Percentiles rank a stretch among this genome's conserved stretches.
Conservation (phyloP, 768 basidiomycete genomes). For the Tulasnella sp. region DNA sequence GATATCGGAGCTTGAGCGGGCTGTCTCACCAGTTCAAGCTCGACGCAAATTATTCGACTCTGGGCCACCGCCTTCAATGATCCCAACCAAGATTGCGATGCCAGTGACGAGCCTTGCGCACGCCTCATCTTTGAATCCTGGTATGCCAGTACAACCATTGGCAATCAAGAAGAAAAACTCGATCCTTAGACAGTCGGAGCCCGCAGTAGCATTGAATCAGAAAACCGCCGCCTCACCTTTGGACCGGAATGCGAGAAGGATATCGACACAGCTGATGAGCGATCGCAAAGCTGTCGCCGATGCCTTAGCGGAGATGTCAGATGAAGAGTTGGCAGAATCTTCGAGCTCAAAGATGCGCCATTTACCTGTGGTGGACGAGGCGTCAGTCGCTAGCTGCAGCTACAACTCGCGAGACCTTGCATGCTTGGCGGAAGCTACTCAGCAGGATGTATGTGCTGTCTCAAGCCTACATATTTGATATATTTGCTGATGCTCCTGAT, state of each 20-base stretch:
- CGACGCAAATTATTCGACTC: neutral
- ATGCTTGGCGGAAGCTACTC: conserved; percentile 42
- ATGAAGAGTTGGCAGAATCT: neutral
- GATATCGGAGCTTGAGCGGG: conserved; percentile 3
- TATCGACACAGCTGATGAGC: neutral
- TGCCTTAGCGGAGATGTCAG: neutral
- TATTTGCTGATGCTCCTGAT: neutral
- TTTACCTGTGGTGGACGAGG: too few species aligned
- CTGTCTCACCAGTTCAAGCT: neutral
- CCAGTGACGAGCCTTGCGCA: neutral
- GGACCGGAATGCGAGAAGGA: neutral
- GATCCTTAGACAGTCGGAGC: conserved; percentile 23
- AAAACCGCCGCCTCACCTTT: conserved; percentile 7
- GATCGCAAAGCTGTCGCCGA: conserved; percentile 7
- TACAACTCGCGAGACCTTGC: too few species aligned
- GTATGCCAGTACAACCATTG: conserved; percentile 55
- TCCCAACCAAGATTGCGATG: neutral
- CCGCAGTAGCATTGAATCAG: neutral
- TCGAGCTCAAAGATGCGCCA: too few species aligned
- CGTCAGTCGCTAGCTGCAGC: too few species aligned
- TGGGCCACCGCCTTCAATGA: neutral
- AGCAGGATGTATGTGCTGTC: conserved; percentile 49
- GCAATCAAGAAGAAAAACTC: conserved; percentile 81
- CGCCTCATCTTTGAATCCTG: conserved; percentile 28
- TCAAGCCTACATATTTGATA: neutral